Evolutionary conservation across 2,329 filamentous ascomycete genomes (phyloP).

Genomic region (Hypomyces perniciosus): DNA sequence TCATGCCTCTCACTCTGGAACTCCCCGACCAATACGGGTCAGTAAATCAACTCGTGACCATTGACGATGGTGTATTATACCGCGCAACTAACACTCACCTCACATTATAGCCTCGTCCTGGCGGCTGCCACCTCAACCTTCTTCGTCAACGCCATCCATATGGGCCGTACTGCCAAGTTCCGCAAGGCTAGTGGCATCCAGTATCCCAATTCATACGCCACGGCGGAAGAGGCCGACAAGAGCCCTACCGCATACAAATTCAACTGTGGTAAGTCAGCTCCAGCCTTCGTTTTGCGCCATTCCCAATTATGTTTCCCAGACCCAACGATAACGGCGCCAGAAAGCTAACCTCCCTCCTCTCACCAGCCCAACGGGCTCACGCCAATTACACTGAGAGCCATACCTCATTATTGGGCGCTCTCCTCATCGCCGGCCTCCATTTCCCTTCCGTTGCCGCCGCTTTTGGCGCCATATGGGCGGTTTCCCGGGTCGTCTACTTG

Average conservation of each 20-base stretch:
- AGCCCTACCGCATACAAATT: constrained; percentile 50
- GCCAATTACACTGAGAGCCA: constrained; percentile 59
- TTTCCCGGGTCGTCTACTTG: constrained; percentile 48
- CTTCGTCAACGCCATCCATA: constrained; percentile 52
- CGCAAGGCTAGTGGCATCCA: constrained; percentile 48
- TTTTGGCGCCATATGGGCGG: constrained; percentile 48
- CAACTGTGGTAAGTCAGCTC: constrained; percentile 50
- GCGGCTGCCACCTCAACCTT: constrained; percentile 50
- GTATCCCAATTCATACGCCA: constrained; percentile 55
- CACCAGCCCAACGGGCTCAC: constrained; percentile 52
- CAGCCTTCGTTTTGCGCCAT: background rate
- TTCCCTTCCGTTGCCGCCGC: constrained; percentile 46
- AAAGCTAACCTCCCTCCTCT: background rate
- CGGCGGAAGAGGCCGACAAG: constrained; percentile 47
- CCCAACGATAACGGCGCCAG: background rate
- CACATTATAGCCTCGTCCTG: constrained; percentile 52
- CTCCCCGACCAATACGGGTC: constrained; percentile 48
- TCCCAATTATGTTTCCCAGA: background rate
- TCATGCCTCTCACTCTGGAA: constrained; percentile 38
- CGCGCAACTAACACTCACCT: background rate
- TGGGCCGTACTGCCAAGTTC: constrained; percentile 37
- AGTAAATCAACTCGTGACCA: constrained; percentile 17
- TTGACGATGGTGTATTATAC: too few species aligned
- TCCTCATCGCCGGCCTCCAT: constrained; percentile 51
- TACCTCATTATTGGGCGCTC: constrained; percentile 43